Evolutionary conservation across 192 early-diverging fungal species (phyloP).

Genomic region (Gaertneriomyces semiglobifer): DNA sequence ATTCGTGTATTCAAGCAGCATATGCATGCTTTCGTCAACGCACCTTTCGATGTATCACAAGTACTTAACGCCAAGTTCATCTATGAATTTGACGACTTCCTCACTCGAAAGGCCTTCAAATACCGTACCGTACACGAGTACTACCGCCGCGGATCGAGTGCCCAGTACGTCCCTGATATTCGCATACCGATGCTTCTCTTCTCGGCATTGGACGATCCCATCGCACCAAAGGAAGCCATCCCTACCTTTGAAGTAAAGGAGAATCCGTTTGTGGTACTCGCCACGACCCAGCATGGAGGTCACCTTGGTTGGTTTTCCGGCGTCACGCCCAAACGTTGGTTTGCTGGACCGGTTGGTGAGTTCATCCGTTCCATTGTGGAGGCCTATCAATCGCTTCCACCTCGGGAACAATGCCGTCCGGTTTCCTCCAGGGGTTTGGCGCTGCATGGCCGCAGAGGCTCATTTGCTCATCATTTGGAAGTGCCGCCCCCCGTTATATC

Average conservation of each 20-base stretch:
- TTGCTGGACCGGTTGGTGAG: constrained; percentile 41
- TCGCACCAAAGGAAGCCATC: constrained; percentile 61
- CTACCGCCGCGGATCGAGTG: constrained; percentile 40
- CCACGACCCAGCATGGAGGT: constrained; percentile 76
- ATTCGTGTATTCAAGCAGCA: constrained; percentile 44
- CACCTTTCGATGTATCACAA: constrained; percentile 42
- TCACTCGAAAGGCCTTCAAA: constrained; percentile 69
- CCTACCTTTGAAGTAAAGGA: constrained; percentile 67
- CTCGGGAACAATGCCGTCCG: not conserved
- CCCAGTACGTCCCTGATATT: constrained; percentile 45
- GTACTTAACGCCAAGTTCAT: constrained; percentile 58
- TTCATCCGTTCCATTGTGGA: constrained; percentile 42
- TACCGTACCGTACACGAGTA: constrained; percentile 82
- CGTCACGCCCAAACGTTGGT: constrained; percentile 36
- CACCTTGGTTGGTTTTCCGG: constrained; percentile 85
- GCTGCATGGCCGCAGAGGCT: not conserved
- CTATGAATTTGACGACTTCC: constrained; percentile 78
- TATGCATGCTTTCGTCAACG: constrained; percentile 43
- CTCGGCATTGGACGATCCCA: constrained; percentile 87
- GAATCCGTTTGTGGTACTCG: constrained; percentile 80
- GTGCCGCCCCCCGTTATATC: no score
- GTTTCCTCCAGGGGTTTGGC: not conserved
- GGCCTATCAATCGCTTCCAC: constrained; percentile 18
- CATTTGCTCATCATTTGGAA: not conserved
- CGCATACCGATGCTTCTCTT: constrained; percentile 80